Conservation (phyloP, 306 rosid species). For the Canavalia gladiata region DNA sequence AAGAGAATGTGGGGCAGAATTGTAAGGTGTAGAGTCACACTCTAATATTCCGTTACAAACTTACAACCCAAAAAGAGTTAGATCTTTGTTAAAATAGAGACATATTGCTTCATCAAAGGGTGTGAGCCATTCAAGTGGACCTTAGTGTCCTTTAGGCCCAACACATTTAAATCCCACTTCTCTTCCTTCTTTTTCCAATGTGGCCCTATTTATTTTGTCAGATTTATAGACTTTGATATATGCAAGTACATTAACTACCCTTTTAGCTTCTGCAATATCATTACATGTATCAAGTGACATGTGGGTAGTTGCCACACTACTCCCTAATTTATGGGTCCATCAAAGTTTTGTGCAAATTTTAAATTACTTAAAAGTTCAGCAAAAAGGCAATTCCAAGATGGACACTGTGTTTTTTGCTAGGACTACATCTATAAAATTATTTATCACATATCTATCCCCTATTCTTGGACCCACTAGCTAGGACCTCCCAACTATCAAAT, state of each 20-base stretch:
- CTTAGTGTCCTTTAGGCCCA: conserved; percentile 52
- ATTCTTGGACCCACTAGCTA: conserved; percentile 14
- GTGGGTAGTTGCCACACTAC: conserved; percentile 39
- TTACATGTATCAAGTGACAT: conserved; percentile 37
- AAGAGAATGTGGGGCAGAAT: conserved; percentile 57
- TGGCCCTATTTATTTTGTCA: conserved; percentile 60
- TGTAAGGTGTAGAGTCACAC: conserved; percentile 57
- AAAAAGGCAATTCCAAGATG: conserved; percentile 32
- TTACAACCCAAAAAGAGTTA: conserved; percentile 47
- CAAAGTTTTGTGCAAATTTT: conserved; percentile 25
- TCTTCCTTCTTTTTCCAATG: conserved; percentile 37
- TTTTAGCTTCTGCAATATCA: conserved; percentile 50
- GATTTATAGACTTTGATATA: conserved; percentile 7
- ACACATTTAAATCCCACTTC: conserved; percentile 42
- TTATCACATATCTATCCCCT: neutral
- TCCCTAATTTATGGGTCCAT: conserved; percentile 41
- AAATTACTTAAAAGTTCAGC: neutral
- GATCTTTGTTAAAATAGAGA: conserved; percentile 36
- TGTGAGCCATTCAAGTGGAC: conserved; percentile 53
- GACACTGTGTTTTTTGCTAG: neutral
- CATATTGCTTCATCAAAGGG: conserved; percentile 37
- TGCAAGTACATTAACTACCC: conserved; percentile 38
- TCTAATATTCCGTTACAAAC: conserved; percentile 53
- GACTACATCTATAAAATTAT: neutral
- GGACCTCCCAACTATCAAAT: neutral